These are phyloP conservation scores for Eutrema yunnanense DNA, from an alignment of 345 rosid genomes.

Conservation along the genomic window DNA sequence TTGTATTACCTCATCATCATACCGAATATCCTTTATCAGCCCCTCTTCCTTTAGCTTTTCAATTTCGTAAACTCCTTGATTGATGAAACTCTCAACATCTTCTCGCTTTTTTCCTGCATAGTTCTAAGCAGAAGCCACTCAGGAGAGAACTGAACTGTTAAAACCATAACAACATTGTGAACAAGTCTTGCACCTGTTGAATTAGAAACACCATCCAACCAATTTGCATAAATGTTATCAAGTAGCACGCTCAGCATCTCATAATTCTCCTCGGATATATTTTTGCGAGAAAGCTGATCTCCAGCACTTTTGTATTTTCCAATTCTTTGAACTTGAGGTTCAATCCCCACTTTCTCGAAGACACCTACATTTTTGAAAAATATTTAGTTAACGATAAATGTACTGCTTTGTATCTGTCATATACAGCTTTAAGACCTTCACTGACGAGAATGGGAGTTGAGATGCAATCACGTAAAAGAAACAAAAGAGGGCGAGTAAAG, in stretches of 20 bases:
- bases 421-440: neutral
- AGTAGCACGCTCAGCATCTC: constrained; percentile 91
- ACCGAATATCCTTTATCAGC: constrained; percentile 61
- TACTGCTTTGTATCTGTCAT: neutral
- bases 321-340: constrained; percentile 86
- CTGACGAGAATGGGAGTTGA: neutral
- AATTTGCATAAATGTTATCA: constrained; percentile 85
- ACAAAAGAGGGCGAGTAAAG: neutral
- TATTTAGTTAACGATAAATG: neutral
- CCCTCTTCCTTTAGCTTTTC: constrained; percentile 89
- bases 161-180: constrained; percentile 16
- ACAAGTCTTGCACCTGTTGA: constrained; percentile 53
- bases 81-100: constrained; percentile 74
- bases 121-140: constrained; percentile 27
- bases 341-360: constrained; percentile 81
- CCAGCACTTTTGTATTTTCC: constrained; percentile 98
- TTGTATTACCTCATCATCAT: constrained; percentile 85
- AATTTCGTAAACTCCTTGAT: constrained; percentile 80
- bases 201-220: constrained; percentile 81
- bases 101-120: constrained; percentile 73
- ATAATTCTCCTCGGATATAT: constrained; percentile 84
- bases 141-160: constrained; percentile 13
- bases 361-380: constrained; percentile 48
- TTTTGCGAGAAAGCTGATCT: constrained; percentile 77
- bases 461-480: neutral